These are phyloP conservation scores for Ganoderma meredithae DNA, from an alignment of 1,284 basidiomycete species.

Conservation along the genomic window DNA sequence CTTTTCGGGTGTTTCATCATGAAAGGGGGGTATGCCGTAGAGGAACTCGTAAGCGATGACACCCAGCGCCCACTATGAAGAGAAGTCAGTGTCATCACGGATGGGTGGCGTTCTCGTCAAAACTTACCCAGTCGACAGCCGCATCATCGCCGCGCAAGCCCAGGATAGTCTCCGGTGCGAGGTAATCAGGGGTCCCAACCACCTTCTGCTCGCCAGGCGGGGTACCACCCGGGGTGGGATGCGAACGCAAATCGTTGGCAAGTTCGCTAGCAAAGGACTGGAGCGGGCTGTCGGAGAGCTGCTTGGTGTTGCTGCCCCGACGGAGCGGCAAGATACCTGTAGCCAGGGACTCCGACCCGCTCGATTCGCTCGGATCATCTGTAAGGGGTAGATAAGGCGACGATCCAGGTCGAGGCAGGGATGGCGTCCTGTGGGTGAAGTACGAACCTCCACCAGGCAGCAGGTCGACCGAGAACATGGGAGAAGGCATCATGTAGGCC, in stretches of 20 bases:
- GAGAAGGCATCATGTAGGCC: constrained; percentile 73
- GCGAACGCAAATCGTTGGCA: constrained; percentile 80
- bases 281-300: constrained; percentile 73
- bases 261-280: constrained; percentile 85
- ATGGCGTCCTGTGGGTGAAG: constrained; percentile 72
- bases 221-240: constrained; percentile 67
- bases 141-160: constrained; percentile 96
- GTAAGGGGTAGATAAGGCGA: constrained; percentile 71
- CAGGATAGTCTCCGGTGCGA: constrained; percentile 96
- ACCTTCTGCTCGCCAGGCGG: constrained; percentile 90
- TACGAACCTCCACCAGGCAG: constrained; percentile 74
- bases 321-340: constrained; percentile 65
- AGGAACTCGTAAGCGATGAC: constrained; percentile 99
- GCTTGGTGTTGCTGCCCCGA: constrained; percentile 44
- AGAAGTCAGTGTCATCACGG: constrained; percentile 6
- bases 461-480: constrained; percentile 66
- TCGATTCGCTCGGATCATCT: constrained; percentile 87
- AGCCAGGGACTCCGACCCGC: constrained; percentile 79
- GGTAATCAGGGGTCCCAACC: constrained; percentile 96
- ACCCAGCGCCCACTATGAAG: constrained; percentile 90
- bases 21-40: constrained; percentile 97
- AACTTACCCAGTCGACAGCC: constrained; percentile 92
- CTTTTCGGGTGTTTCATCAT: constrained; percentile 95
- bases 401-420: constrained; percentile 63
- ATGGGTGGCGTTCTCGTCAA: constrained; percentile 19